Evolutionary conservation across 257 asterid species (phyloP).

Genomic region (Rubia yunnanensis): DNA sequence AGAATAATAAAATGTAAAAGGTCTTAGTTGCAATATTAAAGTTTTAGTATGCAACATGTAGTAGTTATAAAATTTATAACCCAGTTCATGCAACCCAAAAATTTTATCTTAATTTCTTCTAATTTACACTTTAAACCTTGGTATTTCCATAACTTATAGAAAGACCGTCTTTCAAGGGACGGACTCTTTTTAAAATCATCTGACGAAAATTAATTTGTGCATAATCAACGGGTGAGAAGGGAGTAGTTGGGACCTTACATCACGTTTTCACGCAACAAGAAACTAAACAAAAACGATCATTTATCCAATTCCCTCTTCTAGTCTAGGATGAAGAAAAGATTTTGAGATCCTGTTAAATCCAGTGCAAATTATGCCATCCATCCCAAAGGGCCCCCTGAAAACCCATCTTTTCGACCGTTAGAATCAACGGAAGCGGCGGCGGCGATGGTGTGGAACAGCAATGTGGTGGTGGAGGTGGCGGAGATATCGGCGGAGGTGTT

Average conservation of each 20-base stretch:
- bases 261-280: background rate
- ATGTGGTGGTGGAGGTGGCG: constrained; percentile 50
- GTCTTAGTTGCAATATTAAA: too few relatives aligned
- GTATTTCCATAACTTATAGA: too few relatives aligned
- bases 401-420: background rate
- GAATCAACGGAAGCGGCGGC: background rate
- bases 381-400: background rate
- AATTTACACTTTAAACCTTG: too few relatives aligned
- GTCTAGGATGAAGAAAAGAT: background rate
- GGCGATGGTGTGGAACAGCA: constrained; percentile 66
- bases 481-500: constrained; percentile 55
- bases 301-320: background rate
- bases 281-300: background rate
- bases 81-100: too few relatives aligned
- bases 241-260: background rate
- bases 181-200: too few relatives aligned
- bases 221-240: too few relatives aligned
- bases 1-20: too few relatives aligned
- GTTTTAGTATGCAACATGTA: too few relatives aligned
- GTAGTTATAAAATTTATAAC: too few relatives aligned
- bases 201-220: too few relatives aligned
- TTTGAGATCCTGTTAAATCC: background rate
- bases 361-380: background rate
- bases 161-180: too few relatives aligned
- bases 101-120: too few relatives aligned